phyloP scores from a whole-genome alignment of 208 protist species.

The Leptomonas pyrrhocoris region DNA sequence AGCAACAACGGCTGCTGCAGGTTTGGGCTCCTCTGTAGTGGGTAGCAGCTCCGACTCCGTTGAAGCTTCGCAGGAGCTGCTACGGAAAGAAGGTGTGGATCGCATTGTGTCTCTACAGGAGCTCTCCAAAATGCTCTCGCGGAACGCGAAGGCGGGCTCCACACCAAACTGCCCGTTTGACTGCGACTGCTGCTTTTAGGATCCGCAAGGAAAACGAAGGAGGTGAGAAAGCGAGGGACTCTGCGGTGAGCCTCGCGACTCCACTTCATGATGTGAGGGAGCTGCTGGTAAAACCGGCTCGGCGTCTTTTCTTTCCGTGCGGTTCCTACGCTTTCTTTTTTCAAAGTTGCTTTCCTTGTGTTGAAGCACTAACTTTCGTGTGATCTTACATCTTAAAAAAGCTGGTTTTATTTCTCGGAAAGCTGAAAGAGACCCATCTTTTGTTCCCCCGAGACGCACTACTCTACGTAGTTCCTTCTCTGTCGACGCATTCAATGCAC shows the following conservation, averaged over 20 bases:
- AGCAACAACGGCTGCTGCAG: neutral
- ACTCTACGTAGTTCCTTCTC: too few relatives aligned
- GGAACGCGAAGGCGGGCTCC: slow-evolving; percentile 71
- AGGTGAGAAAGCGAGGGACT: neutral
- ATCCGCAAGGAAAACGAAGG: neutral
- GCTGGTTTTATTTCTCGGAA: too few relatives aligned
- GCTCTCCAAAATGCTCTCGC: slow-evolving; percentile 81
- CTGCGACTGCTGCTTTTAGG: slow-evolving; percentile 91
- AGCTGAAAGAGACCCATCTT: too few relatives aligned
- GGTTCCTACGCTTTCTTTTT: too few relatives aligned
- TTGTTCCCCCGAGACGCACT: too few relatives aligned
- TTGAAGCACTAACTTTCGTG: too few relatives aligned
- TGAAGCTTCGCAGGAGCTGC: slow-evolving; percentile 25
- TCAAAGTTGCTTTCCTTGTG: too few relatives aligned
- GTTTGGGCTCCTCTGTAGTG: neutral
- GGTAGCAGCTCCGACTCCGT: slow-evolving; percentile 5
- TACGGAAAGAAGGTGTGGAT: slow-evolving; percentile 71
- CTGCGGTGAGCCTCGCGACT: neutral
- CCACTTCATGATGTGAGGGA: neutral
- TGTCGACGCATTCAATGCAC: too few relatives aligned
- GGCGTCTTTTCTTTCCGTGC: too few relatives aligned
- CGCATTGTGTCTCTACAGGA: slow-evolving; percentile 79
- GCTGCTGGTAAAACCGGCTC: too few relatives aligned
- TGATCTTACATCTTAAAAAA: too few relatives aligned
- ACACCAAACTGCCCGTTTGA: slow-evolving; percentile 92